Percentiles rank a stretch among this genome's conserved stretches.
phyloP scores from a whole-genome alignment of 495 filamentous ascomycete species.

The Aspergillus nidulans region DNA sequence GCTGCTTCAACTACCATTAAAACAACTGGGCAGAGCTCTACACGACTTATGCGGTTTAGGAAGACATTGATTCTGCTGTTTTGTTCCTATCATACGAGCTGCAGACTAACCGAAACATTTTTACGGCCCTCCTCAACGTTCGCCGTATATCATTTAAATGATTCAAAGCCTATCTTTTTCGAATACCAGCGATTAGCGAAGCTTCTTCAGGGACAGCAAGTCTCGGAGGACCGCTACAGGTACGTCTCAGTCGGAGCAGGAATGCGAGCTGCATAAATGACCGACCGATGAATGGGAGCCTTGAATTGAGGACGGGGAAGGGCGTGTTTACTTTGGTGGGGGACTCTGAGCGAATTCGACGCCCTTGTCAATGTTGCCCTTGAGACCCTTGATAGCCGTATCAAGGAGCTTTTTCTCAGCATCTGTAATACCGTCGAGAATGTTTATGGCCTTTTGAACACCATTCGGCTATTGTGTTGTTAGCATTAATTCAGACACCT shows the following conservation, averaged over 20 bases:
- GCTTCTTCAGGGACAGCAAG: conserved; percentile 24
- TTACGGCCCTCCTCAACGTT: conserved; percentile 13
- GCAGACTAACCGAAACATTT: conserved; percentile 4
- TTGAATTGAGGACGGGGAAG: conserved; percentile 19
- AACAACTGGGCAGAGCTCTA: background rate
- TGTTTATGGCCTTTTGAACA: conserved; percentile 75
- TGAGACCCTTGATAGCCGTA: conserved; percentile 65
- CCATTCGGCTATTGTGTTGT: conserved; percentile 60
- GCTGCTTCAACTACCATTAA: background rate
- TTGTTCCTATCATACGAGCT: conserved; percentile 7
- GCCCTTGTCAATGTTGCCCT: conserved; percentile 92
- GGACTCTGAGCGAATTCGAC: conserved; percentile 84
- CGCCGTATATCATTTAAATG: conserved; percentile 25
- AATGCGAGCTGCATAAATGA: conserved; percentile 15
- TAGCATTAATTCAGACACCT: background rate
- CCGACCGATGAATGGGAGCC: conserved; percentile 12
- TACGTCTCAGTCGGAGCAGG: conserved; percentile 14
- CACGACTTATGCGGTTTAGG: conserved; percentile 1
- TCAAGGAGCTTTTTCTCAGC: conserved; percentile 85
- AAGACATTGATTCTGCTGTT: conserved; percentile 13
- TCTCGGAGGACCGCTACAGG: conserved; percentile 14
- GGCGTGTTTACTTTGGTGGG: conserved; percentile 61
- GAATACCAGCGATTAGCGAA: conserved; percentile 39
- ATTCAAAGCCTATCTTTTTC: conserved; percentile 46
- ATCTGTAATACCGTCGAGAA: conserved; percentile 65